Base-by-base conservation (phyloP, 257 asterid genomes). In the Thymus quinquecostatus region DNA sequence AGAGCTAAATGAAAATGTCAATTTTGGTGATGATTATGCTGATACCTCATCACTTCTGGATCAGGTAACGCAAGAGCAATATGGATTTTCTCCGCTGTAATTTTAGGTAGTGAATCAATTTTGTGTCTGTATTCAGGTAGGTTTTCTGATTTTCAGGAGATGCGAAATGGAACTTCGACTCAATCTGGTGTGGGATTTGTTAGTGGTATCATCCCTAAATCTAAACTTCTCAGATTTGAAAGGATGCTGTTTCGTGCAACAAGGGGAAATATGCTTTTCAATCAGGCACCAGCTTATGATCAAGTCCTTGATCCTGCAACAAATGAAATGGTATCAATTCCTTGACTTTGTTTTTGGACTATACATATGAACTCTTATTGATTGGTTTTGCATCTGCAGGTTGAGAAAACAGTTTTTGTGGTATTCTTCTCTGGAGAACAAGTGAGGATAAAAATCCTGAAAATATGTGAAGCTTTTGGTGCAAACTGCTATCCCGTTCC, bases 381-480 rank as follows among this genome's bases (percentile, higher is more conserved):
- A n/a, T 1, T 47, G 50, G 43, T 58, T 58, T 78, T 86, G 57
- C 38, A 71, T 79, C 69, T 90, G 87, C 94, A 95, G 99, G 96
- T 92, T 68, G 98, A 90, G 88, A 92, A 95, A 83, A 85, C 81
- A 71, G 88, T 95, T 73, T 95, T 95, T 82, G 87, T 95, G 69
- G 96, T 92, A 62, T 95, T 92, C 95, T 95, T 90, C 92, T 95
- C 99, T 48, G 97, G 99, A 9, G 99, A 92, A 87, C 99, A 92
- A 77, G 99, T 96, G 50, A 92, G 97, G 73, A 85, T 84, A 64
- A 95, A 95, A 84, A 88, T 92, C 70, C 77, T 90, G 66, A 95
- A 88, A 87, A 95, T 95, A 72, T 95, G 99, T 82, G 99, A 95
- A 66, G 97, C 99, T 55, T 95, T 92, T 82, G 96, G 91, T 54